Conservation (phyloP, 2,329 filamentous ascomycete genomes). For the Ophiostoma australiae region DNA sequence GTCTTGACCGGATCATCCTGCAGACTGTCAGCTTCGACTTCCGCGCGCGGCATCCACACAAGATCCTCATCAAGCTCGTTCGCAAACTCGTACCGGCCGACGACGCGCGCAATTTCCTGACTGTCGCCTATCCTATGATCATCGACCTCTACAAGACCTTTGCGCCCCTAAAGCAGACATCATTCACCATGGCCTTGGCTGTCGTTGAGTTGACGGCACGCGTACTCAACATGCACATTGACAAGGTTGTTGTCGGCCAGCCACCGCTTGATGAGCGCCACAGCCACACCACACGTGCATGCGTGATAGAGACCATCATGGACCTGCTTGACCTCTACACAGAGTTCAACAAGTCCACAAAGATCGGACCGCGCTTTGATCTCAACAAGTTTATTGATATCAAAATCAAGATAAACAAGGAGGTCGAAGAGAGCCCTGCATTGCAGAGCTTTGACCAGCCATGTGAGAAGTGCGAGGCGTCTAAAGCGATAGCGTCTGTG, state of each 20-base stretch:
- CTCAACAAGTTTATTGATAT: slow-evolving; percentile 77
- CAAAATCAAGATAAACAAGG: slow-evolving; percentile 80
- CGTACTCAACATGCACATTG: slow-evolving; percentile 54
- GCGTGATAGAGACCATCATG: slow-evolving; percentile 71
- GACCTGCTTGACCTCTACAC: slow-evolving; percentile 92
- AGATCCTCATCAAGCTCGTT: slow-evolving; percentile 74
- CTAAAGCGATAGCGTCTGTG: background rate
- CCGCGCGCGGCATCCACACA: slow-evolving; percentile 80
- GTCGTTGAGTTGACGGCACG: slow-evolving; percentile 75
- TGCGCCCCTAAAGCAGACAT: slow-evolving; percentile 82
- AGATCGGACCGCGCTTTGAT: slow-evolving; percentile 66
- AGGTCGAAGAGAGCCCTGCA: slow-evolving; percentile 51
- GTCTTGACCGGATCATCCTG: slow-evolving; percentile 85
- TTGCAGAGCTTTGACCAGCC: background rate
- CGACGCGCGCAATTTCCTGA: slow-evolving; percentile 54
- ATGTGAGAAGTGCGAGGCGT: slow-evolving; percentile 8
- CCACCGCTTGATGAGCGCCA: background rate
- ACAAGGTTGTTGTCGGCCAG: slow-evolving; percentile 38
- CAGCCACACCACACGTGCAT: slow-evolving; percentile 42
- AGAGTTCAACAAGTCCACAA: slow-evolving; percentile 69
- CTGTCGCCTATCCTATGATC: slow-evolving; percentile 72
- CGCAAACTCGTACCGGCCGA: slow-evolving; percentile 49
- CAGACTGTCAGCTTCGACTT: slow-evolving; percentile 94
- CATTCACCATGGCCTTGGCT: slow-evolving; percentile 77
- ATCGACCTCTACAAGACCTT: slow-evolving; percentile 92